These are phyloP conservation scores for Talaromyces sp. DNA, from an alignment of 2,329 filamentous ascomycete genomes.

Conservation along the genomic window DNA sequence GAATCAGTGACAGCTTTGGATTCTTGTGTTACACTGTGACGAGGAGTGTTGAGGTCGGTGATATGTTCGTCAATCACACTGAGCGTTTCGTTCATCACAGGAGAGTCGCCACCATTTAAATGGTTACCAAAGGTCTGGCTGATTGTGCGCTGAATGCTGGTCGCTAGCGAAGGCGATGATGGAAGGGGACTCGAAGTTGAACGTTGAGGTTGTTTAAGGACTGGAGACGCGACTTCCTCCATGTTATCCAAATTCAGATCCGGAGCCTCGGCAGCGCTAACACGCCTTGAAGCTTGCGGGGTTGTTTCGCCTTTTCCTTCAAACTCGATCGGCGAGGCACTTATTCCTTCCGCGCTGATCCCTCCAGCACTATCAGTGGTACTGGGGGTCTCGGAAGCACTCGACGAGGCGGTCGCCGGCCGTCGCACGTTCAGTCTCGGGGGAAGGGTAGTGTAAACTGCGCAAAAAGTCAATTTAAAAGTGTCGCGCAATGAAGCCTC, in stretches of 20 bases:
- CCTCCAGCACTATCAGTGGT: conserved; percentile 5
- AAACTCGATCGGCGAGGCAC: conserved; percentile 8
- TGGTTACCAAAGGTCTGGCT: conserved; percentile 50
- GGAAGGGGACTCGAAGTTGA: conserved; percentile 38
- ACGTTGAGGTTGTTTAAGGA: conserved; percentile 28
- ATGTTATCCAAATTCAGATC: conserved; percentile 22
- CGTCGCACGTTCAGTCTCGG: conserved; percentile 27
- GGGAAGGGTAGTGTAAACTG: conserved; percentile 28
- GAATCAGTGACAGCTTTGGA: conserved; percentile 67
- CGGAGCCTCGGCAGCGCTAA: conserved; percentile 32
- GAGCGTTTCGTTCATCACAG: conserved; percentile 88
- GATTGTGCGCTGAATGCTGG: conserved; percentile 44
- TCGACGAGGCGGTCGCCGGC: conserved; percentile 20
- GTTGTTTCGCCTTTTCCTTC: conserved; percentile 35
- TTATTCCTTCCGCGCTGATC: background rate
- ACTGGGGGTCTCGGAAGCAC: conserved; percentile 17
- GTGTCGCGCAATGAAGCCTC: background rate
- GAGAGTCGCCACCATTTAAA: conserved; percentile 58
- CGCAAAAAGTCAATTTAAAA: conserved; percentile 12
- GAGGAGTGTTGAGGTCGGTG: conserved; percentile 70
- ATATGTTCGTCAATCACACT: conserved; percentile 98
- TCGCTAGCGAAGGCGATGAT: conserved; percentile 31
- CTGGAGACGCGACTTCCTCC: conserved; percentile 19
- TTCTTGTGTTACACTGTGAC: conserved; percentile 52
- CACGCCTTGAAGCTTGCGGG: conserved; percentile 41